These are phyloP conservation scores for Solanum corneliomulleri DNA, from an alignment of 257 asterid species.

Conservation along the genomic window DNA sequence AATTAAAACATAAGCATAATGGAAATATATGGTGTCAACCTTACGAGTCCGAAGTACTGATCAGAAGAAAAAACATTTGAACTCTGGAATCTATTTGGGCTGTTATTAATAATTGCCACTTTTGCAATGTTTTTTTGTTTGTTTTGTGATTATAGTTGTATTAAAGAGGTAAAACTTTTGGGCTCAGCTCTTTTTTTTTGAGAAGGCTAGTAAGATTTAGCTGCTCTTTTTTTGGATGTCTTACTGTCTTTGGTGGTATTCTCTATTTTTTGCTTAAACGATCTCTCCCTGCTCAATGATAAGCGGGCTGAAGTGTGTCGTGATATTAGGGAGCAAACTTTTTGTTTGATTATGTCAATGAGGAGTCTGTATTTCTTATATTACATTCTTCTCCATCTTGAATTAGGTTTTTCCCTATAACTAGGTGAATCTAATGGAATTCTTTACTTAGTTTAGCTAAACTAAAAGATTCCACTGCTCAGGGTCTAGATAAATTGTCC, in stretches of 20 bases:
- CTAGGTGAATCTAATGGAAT: background rate
- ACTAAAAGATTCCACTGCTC: background rate
- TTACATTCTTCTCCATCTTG: background rate
- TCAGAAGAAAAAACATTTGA: background rate
- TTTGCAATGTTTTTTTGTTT: background rate
- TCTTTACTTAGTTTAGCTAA: background rate
- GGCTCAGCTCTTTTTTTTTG: background rate
- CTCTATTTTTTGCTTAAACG: background rate
- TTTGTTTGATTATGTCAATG: background rate
- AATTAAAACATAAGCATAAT: background rate
- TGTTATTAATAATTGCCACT: background rate
- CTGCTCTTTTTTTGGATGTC: background rate
- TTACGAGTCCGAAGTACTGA: background rate
- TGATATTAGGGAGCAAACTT: background rate
- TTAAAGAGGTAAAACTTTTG: background rate
- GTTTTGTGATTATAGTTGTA: background rate
- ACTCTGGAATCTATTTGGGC: background rate
- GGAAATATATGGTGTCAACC: background rate
- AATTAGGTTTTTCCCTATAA: background rate
- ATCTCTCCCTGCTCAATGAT: background rate
- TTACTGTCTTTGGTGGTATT: background rate
- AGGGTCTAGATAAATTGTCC: background rate
- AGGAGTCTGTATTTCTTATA: background rate
- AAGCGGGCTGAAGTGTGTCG: background rate
- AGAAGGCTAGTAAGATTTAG: background rate